Base-by-base conservation (phyloP, 1,139 yeast genomes). In the Suhomyces anneliseae region DNA sequence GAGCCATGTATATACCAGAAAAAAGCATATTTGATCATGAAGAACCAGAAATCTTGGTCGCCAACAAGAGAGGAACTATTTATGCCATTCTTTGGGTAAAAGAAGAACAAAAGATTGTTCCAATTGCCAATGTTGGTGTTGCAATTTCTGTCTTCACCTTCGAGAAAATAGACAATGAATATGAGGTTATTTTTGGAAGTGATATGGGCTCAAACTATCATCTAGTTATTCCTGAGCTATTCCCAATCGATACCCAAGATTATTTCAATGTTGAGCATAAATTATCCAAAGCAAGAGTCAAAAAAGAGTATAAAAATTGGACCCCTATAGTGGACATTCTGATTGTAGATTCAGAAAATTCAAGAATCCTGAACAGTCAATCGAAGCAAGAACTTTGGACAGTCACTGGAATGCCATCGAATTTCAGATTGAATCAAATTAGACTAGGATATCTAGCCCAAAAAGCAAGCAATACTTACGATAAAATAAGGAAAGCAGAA, bases 271-370 rank as follows among this genome's bases (percentile, higher is more conserved):
- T 56, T 48, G 51, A 52, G 27, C 47, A 46, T 31, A 41, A 41
- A 12, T 50, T 46, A 33, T 49, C 51, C 3, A 42, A 42, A 11
- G 55, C 50, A 14, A 53, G 38, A 31, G 32, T 58, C 4, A 38
- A 61, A 7, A 53, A 55, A 19, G 70, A 70, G 49, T 72, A 67
- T 58, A 69, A 65, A 39, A 77, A 73, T 49, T 79, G 84, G 83
- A 70, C 81, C 0, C 83, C 83, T 0, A 50, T 79, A 3, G 51
- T 74, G 26, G 83, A 79, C 56, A 57, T 72, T 0, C 66, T 61
- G 49, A 56, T 76, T 2, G 61, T 75, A 3, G 71, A 72, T 14
- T 55, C 71, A 0, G 59, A 48, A 34, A 51, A 48, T 34, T 50
- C 62, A 29, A 54, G 60, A 43, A 54, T 54, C 34, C 42, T 58